Conservation (phyloP, 495 filamentous ascomycete species). For the Baudoinia panamericana region DNA sequence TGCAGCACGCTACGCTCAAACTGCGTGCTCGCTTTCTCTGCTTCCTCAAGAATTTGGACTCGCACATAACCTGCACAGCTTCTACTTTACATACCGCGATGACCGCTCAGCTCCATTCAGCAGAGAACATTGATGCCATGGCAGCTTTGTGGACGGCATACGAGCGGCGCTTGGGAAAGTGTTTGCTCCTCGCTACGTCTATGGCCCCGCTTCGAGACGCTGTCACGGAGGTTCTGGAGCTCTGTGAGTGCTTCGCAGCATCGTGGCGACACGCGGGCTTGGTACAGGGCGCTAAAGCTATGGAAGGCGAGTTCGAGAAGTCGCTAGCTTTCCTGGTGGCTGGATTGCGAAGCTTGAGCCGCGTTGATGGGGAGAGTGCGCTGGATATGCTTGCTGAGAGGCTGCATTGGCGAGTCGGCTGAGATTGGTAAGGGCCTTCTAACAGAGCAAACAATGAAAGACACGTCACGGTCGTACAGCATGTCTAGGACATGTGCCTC, state of each 20-base stretch:
- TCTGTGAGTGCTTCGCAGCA: slow-evolving; percentile 29
- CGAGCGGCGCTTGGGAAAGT: slow-evolving; percentile 45
- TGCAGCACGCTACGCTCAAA: slow-evolving; percentile 35
- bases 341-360: slow-evolving; percentile 36
- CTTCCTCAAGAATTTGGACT: slow-evolving; percentile 61
- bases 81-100: slow-evolving; percentile 43
- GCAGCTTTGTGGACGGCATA: slow-evolving; percentile 53
- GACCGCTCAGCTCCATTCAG: slow-evolving; percentile 37
- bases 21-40: slow-evolving; percentile 65
- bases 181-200: slow-evolving; percentile 48
- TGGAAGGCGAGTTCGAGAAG: slow-evolving; percentile 29
- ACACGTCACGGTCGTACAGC: too few relatives aligned
- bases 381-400: slow-evolving; percentile 43
- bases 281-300: slow-evolving; percentile 17
- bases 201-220: slow-evolving; percentile 27
- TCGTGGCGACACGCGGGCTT: not conserved
- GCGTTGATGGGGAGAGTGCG: slow-evolving; percentile 34
- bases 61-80: slow-evolving; percentile 62
- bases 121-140: slow-evolving; percentile 74
- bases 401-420: slow-evolving; percentile 24
- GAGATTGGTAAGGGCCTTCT: too few relatives aligned
- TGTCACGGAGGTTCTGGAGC: slow-evolving; percentile 30
- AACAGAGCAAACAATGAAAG: too few relatives aligned
- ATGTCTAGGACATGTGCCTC: too few relatives aligned
- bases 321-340: slow-evolving; percentile 35